Percentiles rank a stretch among this genome's conserved stretches.
phyloP scores from a whole-genome alignment of 805 yeast genomes.

The Teunomyces aglyptinius region DNA sequence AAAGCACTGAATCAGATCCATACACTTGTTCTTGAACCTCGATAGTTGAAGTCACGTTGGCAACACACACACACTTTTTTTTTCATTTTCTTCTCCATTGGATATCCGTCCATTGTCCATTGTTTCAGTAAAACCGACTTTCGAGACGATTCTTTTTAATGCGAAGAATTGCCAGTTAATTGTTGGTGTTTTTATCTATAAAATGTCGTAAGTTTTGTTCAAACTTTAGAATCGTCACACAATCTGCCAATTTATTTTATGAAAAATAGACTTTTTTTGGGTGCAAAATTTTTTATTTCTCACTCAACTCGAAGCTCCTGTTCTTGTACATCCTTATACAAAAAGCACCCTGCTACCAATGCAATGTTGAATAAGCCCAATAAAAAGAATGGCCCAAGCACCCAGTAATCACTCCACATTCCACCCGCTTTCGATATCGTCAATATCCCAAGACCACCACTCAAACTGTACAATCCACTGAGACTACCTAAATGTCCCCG shows the following conservation, averaged over 20 bases:
- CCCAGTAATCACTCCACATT: slow-evolving; percentile 52
- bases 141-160: too few relatives aligned
- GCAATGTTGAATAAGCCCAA: slow-evolving; percentile 40
- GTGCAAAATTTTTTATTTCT: background rate
- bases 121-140: background rate
- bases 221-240: too few relatives aligned
- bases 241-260: too few relatives aligned
- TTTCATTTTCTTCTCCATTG: background rate
- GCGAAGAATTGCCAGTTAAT: too few relatives aligned
- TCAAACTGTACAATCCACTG: slow-evolving; percentile 65
- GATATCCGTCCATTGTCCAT: background rate
- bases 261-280: background rate
- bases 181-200: too few relatives aligned
- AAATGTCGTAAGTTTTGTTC: background rate
- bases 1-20: too few relatives aligned
- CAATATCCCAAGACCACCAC: slow-evolving; percentile 68
- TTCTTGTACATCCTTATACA: background rate
- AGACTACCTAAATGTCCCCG: slow-evolving; percentile 57
- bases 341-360: slow-evolving; percentile 15
- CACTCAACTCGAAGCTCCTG: background rate
- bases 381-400: slow-evolving; percentile 57
- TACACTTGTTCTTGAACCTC: too few relatives aligned
- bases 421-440: slow-evolving; percentile 63
- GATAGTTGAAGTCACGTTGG: too few relatives aligned
- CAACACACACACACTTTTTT: background rate